A percentile compares a stretch with the other conserved stretches of the same genome.
Evolutionary conservation across 2,329 filamentous ascomycete species (phyloP).

Genomic region (Purpureocillium takamizusanense): DNA sequence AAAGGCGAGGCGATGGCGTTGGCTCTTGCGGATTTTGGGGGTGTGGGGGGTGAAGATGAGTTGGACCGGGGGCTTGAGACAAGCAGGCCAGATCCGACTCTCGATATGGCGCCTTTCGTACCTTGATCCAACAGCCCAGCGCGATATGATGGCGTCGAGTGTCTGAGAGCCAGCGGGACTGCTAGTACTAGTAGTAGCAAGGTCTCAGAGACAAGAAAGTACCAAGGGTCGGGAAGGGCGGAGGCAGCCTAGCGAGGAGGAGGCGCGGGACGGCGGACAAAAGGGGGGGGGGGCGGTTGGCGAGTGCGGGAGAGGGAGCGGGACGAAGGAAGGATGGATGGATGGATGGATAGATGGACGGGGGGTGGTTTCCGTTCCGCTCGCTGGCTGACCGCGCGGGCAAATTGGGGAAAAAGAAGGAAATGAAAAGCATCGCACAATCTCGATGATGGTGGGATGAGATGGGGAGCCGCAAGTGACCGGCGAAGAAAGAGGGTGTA

Average conservation of each 20-base stretch:
- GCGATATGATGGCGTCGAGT: no score
- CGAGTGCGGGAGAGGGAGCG: no score
- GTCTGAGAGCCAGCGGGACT: constrained; percentile 1
- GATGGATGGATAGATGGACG: no score
- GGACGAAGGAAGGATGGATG: no score
- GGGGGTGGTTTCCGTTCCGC: no score
- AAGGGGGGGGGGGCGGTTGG: neutral
- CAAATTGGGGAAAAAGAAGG: neutral
- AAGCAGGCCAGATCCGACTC: constrained; percentile 4
- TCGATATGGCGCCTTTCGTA: neutral
- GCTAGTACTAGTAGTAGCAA: neutral
- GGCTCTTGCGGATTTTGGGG: neutral
- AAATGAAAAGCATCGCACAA: neutral
- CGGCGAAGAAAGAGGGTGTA: no score
- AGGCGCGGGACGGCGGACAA: neutral
- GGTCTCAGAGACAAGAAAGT: constrained; percentile 1
- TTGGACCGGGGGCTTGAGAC: constrained; percentile 5
- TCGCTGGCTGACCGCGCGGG: no score
- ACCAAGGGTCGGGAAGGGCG: neutral
- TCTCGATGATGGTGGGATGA: no score
- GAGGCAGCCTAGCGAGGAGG: neutral
- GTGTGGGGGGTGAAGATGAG: constrained; percentile 3
- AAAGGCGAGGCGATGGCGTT: neutral
- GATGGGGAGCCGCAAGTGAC: no score
- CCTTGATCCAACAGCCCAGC: no score